Evolutionary conservation across 192 early-diverging fungal species (phyloP), one percentile per base, ranked within the genome.

Genomic region (Chytriomyces confervae): DNA sequence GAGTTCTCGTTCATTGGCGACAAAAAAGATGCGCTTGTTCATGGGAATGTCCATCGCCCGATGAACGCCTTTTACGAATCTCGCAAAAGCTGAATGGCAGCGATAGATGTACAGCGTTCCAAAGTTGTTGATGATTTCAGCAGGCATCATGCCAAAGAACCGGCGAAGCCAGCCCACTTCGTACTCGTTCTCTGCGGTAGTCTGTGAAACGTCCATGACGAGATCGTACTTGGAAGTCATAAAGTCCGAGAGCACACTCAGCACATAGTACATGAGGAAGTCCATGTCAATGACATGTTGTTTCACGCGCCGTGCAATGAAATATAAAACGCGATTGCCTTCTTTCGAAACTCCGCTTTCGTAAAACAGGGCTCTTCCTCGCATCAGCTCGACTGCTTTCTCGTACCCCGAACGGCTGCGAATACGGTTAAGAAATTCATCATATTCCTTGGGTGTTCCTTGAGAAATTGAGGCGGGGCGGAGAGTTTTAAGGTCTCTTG

Each of bases 271-370:
- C 79, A 96, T 86, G 44, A 95, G 80, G 7, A 94, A 77, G 45
- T 97, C 95, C 82, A 96, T 93, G 81, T 97, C 94, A 57, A 94
- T 86, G 50, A 86, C 88, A 48, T 96, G 92, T 71, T 89, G 79
- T 64, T 88, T 86, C 53, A 97, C 73, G 23, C 93, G 88, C 46
- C 94, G 88, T 43, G 91, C 90, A 71, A 97, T 93, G 80, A 91
- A 92, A 82, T 96, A 97, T 63, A 95, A 86, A 1, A 97, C 93
- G 0, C 92, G 93, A 57, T 93, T 85, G 68, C 91, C 86, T 46
- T 91, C 90, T 66, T 80, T 69, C 45, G 94, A 96, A 13, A 88
- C 62, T 3, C 93, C 93, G 23, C 93, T 94, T 72, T 93, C 93
- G 69, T 94, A 97, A 75, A 96, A 91, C 16, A 95, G 88, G 47